A percentile compares a stretch with the other conserved stretches of the same genome.
Evolutionary conservation across 2,329 filamentous ascomycete genomes (phyloP).

Genomic region (Botryotinia globosa): DNA sequence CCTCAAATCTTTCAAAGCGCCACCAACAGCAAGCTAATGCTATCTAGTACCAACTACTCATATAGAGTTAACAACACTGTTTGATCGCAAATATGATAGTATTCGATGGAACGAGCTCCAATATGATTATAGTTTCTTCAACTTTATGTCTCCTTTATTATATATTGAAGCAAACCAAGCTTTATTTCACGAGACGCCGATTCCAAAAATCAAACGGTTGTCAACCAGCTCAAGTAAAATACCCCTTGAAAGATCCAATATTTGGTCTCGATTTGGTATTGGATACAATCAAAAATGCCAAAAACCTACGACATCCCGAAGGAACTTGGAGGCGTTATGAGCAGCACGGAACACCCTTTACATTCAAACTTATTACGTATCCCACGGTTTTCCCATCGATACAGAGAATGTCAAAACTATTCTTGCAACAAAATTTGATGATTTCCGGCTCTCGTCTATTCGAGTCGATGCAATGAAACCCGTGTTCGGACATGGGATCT

Average conservation of each 20-base stretch:
- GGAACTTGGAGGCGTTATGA: conserved; percentile 4
- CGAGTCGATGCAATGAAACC: conserved; percentile 15
- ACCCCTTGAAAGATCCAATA: conserved; percentile 51
- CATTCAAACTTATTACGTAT: conserved; percentile 25
- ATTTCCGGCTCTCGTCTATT: conserved; percentile 46
- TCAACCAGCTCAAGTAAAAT: conserved; percentile 42
- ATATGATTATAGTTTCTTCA: not conserved
- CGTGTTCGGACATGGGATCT: conserved; percentile 23
- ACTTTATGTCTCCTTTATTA: not conserved
- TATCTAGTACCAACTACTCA: not conserved
- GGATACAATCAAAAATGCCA: conserved; percentile 41
- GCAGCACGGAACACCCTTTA: conserved; percentile 10
- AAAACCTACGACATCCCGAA: conserved; percentile 25
- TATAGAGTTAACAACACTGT: not conserved
- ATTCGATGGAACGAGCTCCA: not conserved
- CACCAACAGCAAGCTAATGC: too few species aligned
- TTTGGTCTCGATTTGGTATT: conserved; percentile 50
- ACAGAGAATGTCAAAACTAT: conserved; percentile 55
- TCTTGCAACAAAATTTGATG: conserved; percentile 50
- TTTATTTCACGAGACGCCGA: conserved; percentile 6
- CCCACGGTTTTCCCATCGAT: conserved; percentile 48
- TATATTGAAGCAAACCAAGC: not conserved
- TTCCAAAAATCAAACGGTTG: conserved; percentile 42
- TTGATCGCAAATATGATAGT: not conserved
- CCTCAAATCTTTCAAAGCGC: not conserved